Base-by-base conservation (phyloP, 2,329 filamentous ascomycete species). In the Nannizziopsis barbatae region DNA sequence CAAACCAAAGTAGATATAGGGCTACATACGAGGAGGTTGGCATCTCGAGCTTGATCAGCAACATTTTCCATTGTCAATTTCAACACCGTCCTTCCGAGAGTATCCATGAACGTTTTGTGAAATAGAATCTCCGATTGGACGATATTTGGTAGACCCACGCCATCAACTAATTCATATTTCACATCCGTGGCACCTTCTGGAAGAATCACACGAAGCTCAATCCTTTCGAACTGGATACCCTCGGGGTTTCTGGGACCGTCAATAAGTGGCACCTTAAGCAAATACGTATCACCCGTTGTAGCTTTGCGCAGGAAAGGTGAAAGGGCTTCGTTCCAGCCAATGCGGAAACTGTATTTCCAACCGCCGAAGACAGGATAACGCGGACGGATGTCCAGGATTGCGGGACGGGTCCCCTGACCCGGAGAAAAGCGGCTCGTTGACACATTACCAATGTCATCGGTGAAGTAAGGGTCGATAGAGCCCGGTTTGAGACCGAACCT, bases 281-380 rank as follows among this genome's bases (percentile, higher is more conserved):
- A 76, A 60, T 86, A 94, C n/a, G 79, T 77, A 51, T 86, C 80
- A 20, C 75, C 75, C 5, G 65, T 60, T 57, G 73, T 78, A 18
- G 72, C 61, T 58, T 72, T 74, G 58, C 86, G 81, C 56, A 98
- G 65, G 64, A 86, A 92, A 50, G 77, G 79, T 59, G 80, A 80
- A 22, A 93, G 75, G 56, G 94, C 80, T 45, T 85, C 82, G 70
- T 96, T 93, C 92, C 92, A 98, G 57, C 92, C 92, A 50, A 96
- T 81, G 51, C 84, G 86, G 73, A 96, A 98, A 56, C 86, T 92
- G 69, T 95, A 96, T 68, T 94, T 95, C 92, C 92, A 98, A 52
- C 86, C 88, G 52, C 92, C 92, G 60, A 95, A 98, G 18, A 98
- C 67, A n/a, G 92, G 92, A 67, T 94, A 98, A 45, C 92, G 80